Conservation (phyloP, 139 green algal species). For the Penium margaritaceum region DNA sequence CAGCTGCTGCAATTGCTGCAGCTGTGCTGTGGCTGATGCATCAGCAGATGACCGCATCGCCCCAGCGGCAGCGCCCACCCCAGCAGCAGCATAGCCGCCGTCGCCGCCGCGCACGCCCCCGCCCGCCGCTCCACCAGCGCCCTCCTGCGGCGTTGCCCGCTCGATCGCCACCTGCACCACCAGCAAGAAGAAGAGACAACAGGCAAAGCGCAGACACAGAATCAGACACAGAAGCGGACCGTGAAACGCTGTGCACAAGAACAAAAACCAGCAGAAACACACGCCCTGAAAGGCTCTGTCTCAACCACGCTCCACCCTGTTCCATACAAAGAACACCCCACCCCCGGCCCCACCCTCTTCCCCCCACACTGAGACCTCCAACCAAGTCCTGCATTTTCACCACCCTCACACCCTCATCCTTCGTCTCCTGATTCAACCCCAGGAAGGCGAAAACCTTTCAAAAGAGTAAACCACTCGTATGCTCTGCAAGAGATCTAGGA, state of each 20-base stretch:
- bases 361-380: neutral
- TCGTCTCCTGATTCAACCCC: neutral
- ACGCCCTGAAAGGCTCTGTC: no score
- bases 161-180: conserved; percentile 10
- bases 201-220: neutral
- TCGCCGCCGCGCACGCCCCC: no score
- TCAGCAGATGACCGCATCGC: no score
- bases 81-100: no score
- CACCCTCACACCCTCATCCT: no score
- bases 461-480: neutral
- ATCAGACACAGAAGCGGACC: neutral
- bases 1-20: no score
- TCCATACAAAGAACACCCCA: neutral
- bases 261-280: neutral
- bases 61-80: no score
- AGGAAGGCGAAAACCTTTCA: neutral
- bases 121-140: no score
- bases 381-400: no score
- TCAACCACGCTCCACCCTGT: no score
- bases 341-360: neutral
- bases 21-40: no score
- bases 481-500: neutral
- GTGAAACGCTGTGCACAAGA: neutral
- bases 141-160: conserved; percentile 10
- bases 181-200: neutral